Evolutionary conservation across 75 land plant genomes (phyloP), one percentile per base, ranked within the genome.

Genomic region (Pinus taeda): DNA sequence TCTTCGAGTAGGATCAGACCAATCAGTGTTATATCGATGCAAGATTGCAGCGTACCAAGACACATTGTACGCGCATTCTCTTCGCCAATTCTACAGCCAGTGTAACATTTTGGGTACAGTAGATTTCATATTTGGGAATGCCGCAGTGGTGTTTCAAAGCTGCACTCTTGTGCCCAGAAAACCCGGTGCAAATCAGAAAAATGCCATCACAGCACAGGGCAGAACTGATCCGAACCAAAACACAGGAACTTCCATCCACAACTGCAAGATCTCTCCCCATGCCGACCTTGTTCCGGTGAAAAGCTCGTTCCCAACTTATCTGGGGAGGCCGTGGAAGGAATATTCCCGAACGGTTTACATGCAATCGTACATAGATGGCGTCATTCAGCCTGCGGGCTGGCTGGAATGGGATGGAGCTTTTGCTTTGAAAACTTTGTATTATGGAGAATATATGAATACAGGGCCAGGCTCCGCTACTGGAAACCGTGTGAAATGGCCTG

Each of bases 371-470:
- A 3, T 81, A 30, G 64, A 36, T 33, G n/a, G n/a, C n/a, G n/a
- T n/a, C n/a, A n/a, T n/a, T n/a, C n/a, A 81, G 5, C 83, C 85
- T 1, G 79, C 37, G n/a, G 85, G 85, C n/a, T n/a, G n/a, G n/a
- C n/a, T n/a, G n/a, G n/a, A n/a, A n/a, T n/a, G n/a, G n/a, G n/a
- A n/a, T n/a, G n/a, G n/a, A n/a, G 37, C 24, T 26, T 75, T 39
- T 29, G 63, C 82, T 0, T 29, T 59, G 11, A 55, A 63, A 17
- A 59, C 18, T 6, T 76, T 83, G 4, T 33, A 64, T 64, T 83
- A 80, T 42, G 83, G 74, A 6, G 85, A 83, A 66, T 80, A 83
- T 57, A 26, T n/a, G 21, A 80, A 80, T 74, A 59, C n/a, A n/a
- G n/a, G n/a, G n/a, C 61, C 79, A 0, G 85, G 85, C 26, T 22